A percentile compares a stretch with the other conserved stretches of the same genome.
Evolutionary conservation across 225 moss, liverwort and hornwort species (phyloP).

Genomic region (Polytrichum formosum): DNA sequence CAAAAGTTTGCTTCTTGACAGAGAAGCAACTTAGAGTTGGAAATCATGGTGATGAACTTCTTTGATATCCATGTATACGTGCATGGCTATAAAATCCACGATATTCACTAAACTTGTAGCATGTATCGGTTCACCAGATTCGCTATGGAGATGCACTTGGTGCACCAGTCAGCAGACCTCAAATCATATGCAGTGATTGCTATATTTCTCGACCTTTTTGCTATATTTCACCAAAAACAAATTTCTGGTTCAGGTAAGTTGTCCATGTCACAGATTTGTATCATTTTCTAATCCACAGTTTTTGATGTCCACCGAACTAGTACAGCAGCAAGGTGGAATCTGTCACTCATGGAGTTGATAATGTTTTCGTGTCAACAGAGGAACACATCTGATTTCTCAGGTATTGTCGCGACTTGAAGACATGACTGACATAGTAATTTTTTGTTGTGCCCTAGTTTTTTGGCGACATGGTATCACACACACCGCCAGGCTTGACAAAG

Average conservation of each 20-base stretch:
- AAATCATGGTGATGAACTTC: background rate
- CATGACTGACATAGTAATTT: background rate
- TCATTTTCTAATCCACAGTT: no score
- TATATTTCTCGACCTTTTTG: slow-evolving; percentile 38
- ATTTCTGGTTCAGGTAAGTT: slow-evolving; percentile 37
- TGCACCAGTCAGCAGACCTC: slow-evolving; percentile 52
- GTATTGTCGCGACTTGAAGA: background rate
- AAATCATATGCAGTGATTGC: slow-evolving; percentile 42
- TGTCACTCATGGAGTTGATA: background rate
- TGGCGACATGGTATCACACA: background rate
- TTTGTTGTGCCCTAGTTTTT: slow-evolving; percentile 1
- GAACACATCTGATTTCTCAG: background rate
- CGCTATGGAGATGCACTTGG: slow-evolving; percentile 78
- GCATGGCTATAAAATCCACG: background rate
- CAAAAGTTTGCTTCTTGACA: no score
- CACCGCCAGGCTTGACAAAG: background rate
- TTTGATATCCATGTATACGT: no score
- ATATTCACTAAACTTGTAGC: background rate
- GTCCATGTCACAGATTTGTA: no score
- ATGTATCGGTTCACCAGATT: slow-evolving; percentile 29
- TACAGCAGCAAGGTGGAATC: no score
- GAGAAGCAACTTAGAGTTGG: background rate
- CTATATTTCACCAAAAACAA: slow-evolving; percentile 26
- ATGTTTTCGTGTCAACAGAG: background rate
- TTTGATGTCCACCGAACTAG: no score